phyloP scores from a whole-genome alignment of 2,329 filamentous ascomycete genomes.

The Chaetomium sp. region DNA sequence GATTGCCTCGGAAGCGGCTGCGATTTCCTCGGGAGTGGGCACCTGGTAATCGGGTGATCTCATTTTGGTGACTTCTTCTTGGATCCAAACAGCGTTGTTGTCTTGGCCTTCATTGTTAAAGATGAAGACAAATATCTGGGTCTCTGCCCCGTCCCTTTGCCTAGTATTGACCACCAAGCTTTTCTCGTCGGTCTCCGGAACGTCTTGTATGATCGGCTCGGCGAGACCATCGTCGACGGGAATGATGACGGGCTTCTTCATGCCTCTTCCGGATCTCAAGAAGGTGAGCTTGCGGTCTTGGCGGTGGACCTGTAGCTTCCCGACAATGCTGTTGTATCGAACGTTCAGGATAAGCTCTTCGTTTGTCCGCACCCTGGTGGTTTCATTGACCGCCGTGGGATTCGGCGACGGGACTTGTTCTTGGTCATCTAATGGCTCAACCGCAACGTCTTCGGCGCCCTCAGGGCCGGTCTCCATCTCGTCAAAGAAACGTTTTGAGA shows the following conservation, averaged over 20 bases:
- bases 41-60: slow-evolving; percentile 8
- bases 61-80: slow-evolving; percentile 23
- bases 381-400: not conserved
- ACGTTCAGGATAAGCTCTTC: slow-evolving; percentile 26
- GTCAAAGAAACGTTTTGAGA: slow-evolving; percentile 16
- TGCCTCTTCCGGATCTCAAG: slow-evolving; percentile 21
- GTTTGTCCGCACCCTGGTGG: not conserved
- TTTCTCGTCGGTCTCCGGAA: slow-evolving; percentile 32
- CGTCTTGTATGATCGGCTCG: slow-evolving; percentile 31
- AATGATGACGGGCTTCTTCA: slow-evolving; percentile 35
- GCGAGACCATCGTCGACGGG: slow-evolving; percentile 29
- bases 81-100: slow-evolving; percentile 26
- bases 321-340: slow-evolving; percentile 30
- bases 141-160: slow-evolving; percentile 12
- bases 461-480: not conserved
- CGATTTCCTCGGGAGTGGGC: slow-evolving; percentile 2
- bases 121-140: slow-evolving; percentile 34
- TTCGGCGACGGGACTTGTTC: not conserved
- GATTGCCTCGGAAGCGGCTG: slow-evolving; percentile 1
- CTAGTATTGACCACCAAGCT: slow-evolving; percentile 33
- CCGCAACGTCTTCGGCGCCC: not conserved
- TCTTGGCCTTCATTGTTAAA: slow-evolving; percentile 28
- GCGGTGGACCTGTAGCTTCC: slow-evolving; percentile 31
- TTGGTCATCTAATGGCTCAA: slow-evolving; percentile 19
- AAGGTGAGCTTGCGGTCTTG: slow-evolving; percentile 29